These are phyloP conservation scores for Meredithiella fracta DNA, from an alignment of 2,329 filamentous ascomycete species.

Conservation along the genomic window DNA sequence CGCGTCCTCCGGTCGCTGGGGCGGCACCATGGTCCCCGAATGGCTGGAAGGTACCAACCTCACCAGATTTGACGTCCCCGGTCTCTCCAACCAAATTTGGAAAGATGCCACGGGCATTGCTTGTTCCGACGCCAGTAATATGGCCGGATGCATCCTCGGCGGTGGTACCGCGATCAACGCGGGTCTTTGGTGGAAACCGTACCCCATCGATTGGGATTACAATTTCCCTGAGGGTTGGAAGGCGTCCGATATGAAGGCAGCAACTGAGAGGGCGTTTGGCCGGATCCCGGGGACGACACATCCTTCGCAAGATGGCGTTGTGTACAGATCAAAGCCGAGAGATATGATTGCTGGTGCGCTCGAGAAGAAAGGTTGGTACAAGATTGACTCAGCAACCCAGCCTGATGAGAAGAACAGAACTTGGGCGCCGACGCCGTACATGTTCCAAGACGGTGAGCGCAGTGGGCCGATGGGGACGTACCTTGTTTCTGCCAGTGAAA, in stretches of 20 bases:
- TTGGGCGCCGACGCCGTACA: slow-evolving; percentile 48
- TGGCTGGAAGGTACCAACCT: slow-evolving; percentile 47
- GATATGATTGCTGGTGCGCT: slow-evolving; percentile 45
- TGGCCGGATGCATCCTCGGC: slow-evolving; percentile 56
- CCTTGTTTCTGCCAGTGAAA: slow-evolving; percentile 41
- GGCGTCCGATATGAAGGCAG: slow-evolving; percentile 40
- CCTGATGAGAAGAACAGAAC: slow-evolving; percentile 49
- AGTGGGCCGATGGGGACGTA: slow-evolving; percentile 58
- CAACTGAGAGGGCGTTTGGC: slow-evolving; percentile 45
- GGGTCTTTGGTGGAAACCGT: slow-evolving; percentile 50
- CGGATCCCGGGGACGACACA: slow-evolving; percentile 54
- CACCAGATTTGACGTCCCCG: slow-evolving; percentile 56
- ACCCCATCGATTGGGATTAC: slow-evolving; percentile 50
- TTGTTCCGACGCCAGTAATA: slow-evolving; percentile 54
- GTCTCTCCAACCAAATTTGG: slow-evolving; percentile 57
- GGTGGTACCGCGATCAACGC: slow-evolving; percentile 52
- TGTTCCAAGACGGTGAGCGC: slow-evolving; percentile 49
- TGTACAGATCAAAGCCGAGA: slow-evolving; percentile 52
- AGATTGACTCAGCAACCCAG: slow-evolving; percentile 38
- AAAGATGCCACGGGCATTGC: slow-evolving; percentile 44
- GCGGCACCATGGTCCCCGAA: slow-evolving; percentile 40
- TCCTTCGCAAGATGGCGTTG: slow-evolving; percentile 48
- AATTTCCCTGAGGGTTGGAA: slow-evolving; percentile 62
- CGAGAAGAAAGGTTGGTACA: slow-evolving; percentile 41
- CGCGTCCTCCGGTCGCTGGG: slow-evolving; percentile 47